These are phyloP conservation scores for Lachnum nothofagi DNA, from an alignment of 2,329 filamentous ascomycete species.

Conservation along the genomic window DNA sequence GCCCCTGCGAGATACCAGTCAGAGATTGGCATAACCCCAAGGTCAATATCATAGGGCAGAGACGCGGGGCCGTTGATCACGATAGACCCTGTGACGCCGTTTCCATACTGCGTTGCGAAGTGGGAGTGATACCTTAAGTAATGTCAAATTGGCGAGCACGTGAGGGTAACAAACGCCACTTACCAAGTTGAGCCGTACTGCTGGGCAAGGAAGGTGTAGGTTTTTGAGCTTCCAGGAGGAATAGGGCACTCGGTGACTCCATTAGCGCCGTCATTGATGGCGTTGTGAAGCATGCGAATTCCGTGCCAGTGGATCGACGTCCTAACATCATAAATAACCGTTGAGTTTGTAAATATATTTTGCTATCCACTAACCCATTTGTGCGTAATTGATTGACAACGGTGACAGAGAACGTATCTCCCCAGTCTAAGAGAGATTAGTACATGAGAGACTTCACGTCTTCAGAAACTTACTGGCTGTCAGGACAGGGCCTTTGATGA, in stretches of 20 bases:
- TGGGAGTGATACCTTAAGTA: slow-evolving; percentile 61
- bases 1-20: slow-evolving; percentile 11
- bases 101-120: slow-evolving; percentile 41
- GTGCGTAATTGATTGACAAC: no score
- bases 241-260: slow-evolving; percentile 35
- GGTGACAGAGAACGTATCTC: no score
- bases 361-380: no score
- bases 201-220: slow-evolving; percentile 10
- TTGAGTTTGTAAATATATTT: no score
- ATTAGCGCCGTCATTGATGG: slow-evolving; percentile 37
- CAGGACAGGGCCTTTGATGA: no score
- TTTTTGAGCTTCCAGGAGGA: slow-evolving; percentile 44
- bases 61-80: slow-evolving; percentile 53
- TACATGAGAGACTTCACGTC: no score
- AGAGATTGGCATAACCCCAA: slow-evolving; percentile 42
- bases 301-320: slow-evolving; percentile 47
- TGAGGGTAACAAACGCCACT: no score
- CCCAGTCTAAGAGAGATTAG: no score
- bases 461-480: no score
- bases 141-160: no score
- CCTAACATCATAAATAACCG: no score
- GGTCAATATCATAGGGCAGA: slow-evolving; percentile 49
- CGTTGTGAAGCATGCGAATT: slow-evolving; percentile 37
- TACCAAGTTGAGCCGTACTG: slow-evolving; percentile 50
- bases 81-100: slow-evolving; percentile 54